phyloP scores from a whole-genome alignment of 2,329 filamentous ascomycete genomes.

The Zarea fungicola region DNA sequence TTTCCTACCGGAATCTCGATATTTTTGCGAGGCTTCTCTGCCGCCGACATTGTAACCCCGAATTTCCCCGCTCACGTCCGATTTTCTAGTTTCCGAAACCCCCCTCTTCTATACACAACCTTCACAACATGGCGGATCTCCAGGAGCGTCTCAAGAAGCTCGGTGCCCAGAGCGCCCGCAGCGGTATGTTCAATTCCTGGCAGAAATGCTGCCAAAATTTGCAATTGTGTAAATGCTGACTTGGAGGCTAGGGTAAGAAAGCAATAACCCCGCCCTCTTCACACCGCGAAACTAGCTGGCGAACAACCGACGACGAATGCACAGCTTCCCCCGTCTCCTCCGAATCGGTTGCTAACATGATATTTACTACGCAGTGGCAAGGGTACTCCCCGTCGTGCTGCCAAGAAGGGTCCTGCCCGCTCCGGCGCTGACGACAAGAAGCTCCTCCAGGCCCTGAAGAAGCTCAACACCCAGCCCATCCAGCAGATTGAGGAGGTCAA shows the following conservation, averaged over 20 bases:
- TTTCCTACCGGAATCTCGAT: constrained; percentile 14
- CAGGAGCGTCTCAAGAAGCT: constrained; percentile 58
- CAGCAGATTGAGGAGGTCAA: constrained; percentile 99
- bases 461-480: constrained; percentile 99
- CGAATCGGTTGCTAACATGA: constrained; percentile 24
- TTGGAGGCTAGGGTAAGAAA: constrained; percentile 32
- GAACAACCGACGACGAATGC: constrained; percentile 5
- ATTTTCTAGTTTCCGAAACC: constrained; percentile 24
- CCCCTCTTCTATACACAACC: constrained; percentile 23
- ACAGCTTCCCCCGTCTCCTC: constrained; percentile 8
- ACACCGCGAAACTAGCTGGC: constrained; percentile 2
- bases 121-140: constrained; percentile 49
- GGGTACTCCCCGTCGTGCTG: constrained; percentile 94
- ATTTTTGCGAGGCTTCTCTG: neutral
- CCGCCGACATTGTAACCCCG: neutral
- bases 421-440: constrained; percentile 98
- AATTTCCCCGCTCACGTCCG: constrained; percentile 17
- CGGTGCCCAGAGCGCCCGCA: constrained; percentile 45
- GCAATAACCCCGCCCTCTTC: constrained; percentile 1
- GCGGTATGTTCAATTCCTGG: constrained; percentile 53
- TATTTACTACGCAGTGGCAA: constrained; percentile 62
- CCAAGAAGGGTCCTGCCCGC: constrained; percentile 94
- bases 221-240: constrained; percentile 16
- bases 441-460: constrained; percentile 94
- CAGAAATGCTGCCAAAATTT: constrained; percentile 16